These are phyloP conservation scores for Termitomyces sp. DNA, from an alignment of 768 basidiomycete genomes.

Conservation along the genomic window DNA sequence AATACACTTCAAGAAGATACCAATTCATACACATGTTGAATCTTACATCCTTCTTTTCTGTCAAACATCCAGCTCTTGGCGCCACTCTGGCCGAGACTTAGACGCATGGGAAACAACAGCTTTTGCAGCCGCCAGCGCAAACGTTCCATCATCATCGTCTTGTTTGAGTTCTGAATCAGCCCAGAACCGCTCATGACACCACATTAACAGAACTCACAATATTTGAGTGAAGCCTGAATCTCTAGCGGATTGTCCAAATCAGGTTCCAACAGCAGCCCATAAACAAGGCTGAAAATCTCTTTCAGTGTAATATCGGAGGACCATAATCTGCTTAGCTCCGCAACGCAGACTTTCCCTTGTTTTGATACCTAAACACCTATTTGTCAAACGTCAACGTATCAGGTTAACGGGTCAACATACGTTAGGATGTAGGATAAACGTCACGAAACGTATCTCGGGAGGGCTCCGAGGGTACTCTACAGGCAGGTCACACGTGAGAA, in stretches of 20 bases:
- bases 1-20: background rate
- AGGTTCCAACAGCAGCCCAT: background rate
- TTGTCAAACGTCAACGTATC: background rate
- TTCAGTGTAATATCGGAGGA: background rate
- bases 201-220: background rate
- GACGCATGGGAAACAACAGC: background rate
- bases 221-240: background rate
- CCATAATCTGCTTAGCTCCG: background rate
- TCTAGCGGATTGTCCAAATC: background rate
- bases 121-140: background rate
- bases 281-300: background rate
- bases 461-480: background rate
- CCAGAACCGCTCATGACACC: background rate
- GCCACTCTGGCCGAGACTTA: background rate
- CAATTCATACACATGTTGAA: background rate
- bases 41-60: background rate
- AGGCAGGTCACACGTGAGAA: background rate
- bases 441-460: background rate
- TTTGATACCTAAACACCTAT: background rate
- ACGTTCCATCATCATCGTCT: background rate
- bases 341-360: background rate
- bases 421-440: background rate
- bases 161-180: background rate
- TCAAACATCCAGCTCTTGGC: background rate
- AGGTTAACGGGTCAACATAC: background rate